Conservation (phyloP, 2,329 filamentous ascomycete genomes). For the Sclerotinia spermophila region DNA sequence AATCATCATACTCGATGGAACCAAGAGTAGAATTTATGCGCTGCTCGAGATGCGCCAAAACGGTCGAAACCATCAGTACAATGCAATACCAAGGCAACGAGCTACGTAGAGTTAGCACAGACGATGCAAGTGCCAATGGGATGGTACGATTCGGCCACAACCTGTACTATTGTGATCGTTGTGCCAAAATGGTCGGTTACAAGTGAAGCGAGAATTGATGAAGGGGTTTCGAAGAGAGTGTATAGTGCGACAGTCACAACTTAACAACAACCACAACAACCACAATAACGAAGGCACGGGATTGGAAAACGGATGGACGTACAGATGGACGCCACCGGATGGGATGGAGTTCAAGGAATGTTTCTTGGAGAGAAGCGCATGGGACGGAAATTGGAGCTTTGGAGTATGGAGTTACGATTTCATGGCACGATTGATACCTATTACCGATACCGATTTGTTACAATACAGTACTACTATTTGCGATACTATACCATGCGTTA, state of each 20-base stretch:
- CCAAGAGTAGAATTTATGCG: conserved; percentile 53
- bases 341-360: neutral
- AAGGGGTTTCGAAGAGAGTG: conserved; percentile 7
- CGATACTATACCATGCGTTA: neutral
- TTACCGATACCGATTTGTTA: conserved; percentile 8
- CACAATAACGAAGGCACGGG: neutral
- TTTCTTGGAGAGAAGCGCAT: conserved; percentile 1
- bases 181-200: conserved; percentile 61
- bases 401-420: conserved; percentile 10
- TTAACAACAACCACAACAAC: neutral
- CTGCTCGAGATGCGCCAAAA: conserved; percentile 59
- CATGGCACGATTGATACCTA: conserved; percentile 7
- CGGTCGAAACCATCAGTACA: conserved; percentile 54
- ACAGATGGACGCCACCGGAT: neutral
- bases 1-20: conserved; percentile 20
- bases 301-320: neutral
- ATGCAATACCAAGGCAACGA: conserved; percentile 21
- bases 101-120: conserved; percentile 40
- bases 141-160: conserved; percentile 64
- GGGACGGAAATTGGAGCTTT: neutral
- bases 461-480: conserved; percentile 9
- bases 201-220: conserved; percentile 43
- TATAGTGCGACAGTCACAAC: neutral
- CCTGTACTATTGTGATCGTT: conserved; percentile 63
- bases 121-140: conserved; percentile 54